Evolutionary conservation across 352 stramenopile species (phyloP).

Genomic region (Plasmopara halstedii): DNA sequence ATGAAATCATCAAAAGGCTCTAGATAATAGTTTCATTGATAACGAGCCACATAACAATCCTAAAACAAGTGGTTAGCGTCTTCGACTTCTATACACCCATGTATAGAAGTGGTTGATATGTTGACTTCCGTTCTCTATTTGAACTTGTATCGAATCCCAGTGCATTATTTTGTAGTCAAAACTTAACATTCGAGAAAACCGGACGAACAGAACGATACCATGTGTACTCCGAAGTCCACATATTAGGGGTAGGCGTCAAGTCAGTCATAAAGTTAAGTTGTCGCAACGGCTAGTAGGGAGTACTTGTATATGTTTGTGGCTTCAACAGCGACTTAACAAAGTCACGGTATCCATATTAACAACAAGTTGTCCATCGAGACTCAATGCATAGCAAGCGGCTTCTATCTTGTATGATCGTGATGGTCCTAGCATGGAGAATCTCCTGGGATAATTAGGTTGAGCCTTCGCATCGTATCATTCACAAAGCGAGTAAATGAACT

Average conservation of each 20-base stretch:
- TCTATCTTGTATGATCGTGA: background rate
- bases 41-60: background rate
- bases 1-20: slow-evolving; percentile 1
- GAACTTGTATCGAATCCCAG: background rate
- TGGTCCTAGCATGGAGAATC: background rate
- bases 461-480: background rate
- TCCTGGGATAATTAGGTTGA: background rate
- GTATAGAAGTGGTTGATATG: background rate
- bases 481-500: background rate
- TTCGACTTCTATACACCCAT: slow-evolving; percentile 1
- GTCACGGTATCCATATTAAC: background rate
- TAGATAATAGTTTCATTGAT: slow-evolving; percentile 1
- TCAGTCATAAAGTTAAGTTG: background rate
- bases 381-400: slow-evolving; percentile 1
- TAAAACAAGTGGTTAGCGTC: slow-evolving; percentile 8
- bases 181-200: background rate
- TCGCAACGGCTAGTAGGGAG: background rate
- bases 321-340: slow-evolving; percentile 4
- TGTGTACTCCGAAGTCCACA: background rate
- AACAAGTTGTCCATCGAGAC: background rate
- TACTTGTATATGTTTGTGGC: background rate
- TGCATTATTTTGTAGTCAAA: background rate
- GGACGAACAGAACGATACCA: background rate
- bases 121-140: background rate
- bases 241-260: too few species aligned